These are phyloP conservation scores for Piromyces finnis DNA, from an alignment of 192 early-diverging fungal genomes.

Conservation along the genomic window DNA sequence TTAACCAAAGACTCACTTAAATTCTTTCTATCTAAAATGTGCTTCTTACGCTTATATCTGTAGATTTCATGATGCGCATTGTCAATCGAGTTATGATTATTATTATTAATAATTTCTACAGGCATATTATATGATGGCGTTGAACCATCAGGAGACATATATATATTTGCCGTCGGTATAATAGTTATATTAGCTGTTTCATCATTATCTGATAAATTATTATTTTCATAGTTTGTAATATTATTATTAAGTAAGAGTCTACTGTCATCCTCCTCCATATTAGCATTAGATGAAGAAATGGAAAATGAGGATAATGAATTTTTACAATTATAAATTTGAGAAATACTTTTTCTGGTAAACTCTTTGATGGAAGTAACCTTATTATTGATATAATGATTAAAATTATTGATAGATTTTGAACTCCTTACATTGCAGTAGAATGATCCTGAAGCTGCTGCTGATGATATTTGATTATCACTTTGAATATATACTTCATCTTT, in stretches of 20 bases:
- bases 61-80: not conserved
- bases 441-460: not conserved
- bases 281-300: not conserved
- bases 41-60: not conserved
- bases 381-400: not conserved
- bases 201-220: not conserved
- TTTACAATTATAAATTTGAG: not conserved
- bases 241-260: not conserved
- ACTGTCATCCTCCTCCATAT: not conserved
- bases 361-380: not conserved
- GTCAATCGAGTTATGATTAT: not conserved
- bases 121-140: not conserved
- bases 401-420: not conserved
- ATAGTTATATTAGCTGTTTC: not conserved
- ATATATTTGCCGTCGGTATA: not conserved
- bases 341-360: not conserved
- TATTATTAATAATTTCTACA: not conserved
- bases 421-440: not conserved
- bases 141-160: not conserved
- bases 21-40: not conserved
- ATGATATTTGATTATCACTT: not conserved
- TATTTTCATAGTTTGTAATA: not conserved
- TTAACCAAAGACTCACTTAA: not conserved
- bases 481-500: not conserved
- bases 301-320: not conserved